phyloP scores from a whole-genome alignment of 1,139 yeast species.

The Sugiyamaella sp. region DNA sequence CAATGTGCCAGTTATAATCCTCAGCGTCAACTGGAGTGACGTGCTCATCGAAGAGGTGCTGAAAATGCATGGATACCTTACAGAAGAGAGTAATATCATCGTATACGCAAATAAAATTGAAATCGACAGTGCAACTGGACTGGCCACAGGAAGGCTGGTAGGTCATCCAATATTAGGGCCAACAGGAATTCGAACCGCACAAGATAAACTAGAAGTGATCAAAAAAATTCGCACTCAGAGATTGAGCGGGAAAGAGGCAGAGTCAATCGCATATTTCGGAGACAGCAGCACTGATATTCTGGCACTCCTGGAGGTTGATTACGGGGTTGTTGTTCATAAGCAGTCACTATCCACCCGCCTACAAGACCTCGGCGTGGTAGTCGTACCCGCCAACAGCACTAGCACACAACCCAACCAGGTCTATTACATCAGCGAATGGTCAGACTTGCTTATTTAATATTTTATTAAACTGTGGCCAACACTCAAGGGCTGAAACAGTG shows the following conservation, averaged over 20 bases:
- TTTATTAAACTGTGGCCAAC: too few relatives aligned
- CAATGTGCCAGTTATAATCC: conserved; percentile 49
- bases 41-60: conserved; percentile 52
- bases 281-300: conserved; percentile 68
- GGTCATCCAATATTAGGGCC: conserved; percentile 15
- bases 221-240: conserved; percentile 30
- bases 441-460: conserved; percentile 12
- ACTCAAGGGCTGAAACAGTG: too few relatives aligned
- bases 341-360: conserved; percentile 22
- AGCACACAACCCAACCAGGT: conserved; percentile 3
- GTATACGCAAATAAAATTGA: conserved; percentile 53
- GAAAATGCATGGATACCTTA: conserved; percentile 40
- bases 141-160: conserved; percentile 48
- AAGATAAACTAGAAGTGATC: conserved; percentile 52
- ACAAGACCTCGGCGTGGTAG: conserved; percentile 25
- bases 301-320: conserved; percentile 53
- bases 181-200: conserved; percentile 53
- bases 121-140: conserved; percentile 40
- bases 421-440: conserved; percentile 19
- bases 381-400: conserved; percentile 4
- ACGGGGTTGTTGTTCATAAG: conserved; percentile 51
- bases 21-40: conserved; percentile 71
- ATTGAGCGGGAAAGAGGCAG: conserved; percentile 4
- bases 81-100: conserved; percentile 25
- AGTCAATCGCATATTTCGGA: conserved; percentile 55